Conservation (phyloP, 2,329 filamentous ascomycete species). For the Coniochaeta sp. region DNA sequence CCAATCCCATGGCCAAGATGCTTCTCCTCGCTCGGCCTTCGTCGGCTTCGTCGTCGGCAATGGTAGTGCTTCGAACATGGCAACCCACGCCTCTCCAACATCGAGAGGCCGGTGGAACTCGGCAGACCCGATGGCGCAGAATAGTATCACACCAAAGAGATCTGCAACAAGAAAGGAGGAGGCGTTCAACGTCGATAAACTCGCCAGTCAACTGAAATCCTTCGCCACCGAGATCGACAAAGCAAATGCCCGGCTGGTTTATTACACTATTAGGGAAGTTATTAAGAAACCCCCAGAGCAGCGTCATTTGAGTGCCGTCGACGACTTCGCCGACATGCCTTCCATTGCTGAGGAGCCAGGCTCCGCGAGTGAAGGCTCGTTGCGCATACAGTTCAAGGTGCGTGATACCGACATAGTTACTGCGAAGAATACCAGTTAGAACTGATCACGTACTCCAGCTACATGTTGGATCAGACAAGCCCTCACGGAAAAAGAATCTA, state of each 20-base stretch:
- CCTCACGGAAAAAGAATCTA: slow-evolving; percentile 34
- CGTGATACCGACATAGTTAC: slow-evolving; percentile 5
- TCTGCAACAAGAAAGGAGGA: not conserved
- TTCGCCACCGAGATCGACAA: slow-evolving; percentile 36
- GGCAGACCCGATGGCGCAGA: not conserved
- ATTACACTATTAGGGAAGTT: slow-evolving; percentile 37
- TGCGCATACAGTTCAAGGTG: slow-evolving; percentile 46
- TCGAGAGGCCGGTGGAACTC: not conserved
- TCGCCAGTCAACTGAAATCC: slow-evolving; percentile 31
- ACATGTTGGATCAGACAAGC: slow-evolving; percentile 27
- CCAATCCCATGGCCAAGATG: not conserved
- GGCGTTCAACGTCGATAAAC: slow-evolving; percentile 21
- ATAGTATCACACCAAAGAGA: not conserved
- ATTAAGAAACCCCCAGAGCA: slow-evolving; percentile 28
- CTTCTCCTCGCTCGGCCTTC: not conserved
- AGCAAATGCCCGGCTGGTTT: slow-evolving; percentile 36
- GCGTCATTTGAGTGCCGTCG: slow-evolving; percentile 31
- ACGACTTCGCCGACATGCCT: slow-evolving; percentile 40
- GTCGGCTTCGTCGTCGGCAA: not conserved
- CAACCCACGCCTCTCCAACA: not conserved
- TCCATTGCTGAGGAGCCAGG: slow-evolving; percentile 21
- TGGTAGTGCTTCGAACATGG: not conserved
- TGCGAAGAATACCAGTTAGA: not conserved
- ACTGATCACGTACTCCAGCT: slow-evolving; percentile 25
- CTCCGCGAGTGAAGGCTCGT: slow-evolving; percentile 22